Base-by-base conservation (phyloP, 148 eudicot species). In the Silene conica region DNA sequence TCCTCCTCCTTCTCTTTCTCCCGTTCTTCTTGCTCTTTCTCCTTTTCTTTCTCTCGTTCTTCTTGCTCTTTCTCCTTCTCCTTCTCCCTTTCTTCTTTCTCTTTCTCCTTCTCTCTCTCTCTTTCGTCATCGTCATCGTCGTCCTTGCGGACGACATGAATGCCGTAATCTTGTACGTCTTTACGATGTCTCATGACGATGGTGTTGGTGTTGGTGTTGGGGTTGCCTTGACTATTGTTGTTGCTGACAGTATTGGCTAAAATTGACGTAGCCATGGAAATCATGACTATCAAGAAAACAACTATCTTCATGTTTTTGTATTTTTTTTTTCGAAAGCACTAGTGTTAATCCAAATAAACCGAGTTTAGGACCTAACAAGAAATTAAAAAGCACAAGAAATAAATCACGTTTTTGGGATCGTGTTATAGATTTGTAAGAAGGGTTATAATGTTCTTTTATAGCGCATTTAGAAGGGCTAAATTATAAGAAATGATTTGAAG, bases 261-360 rank as follows among this genome's bases (percentile, higher is more conserved):
- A 62, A 46, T 56, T 7, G 28, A 48, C 0, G 58, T 62, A 23
- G 69, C 34, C 76, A 62, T 21, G 14, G 62, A 61, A 18, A 62
- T 8, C 68, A 73, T 25, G 58, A 59, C 76, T 46, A 73, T 25
- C 10, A 67, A 15, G 22, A 43, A 46, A 52, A 73, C 59, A 61
- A 73, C 14, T 56, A 73, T 62, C 22, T 25, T 73, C 76, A 25
- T 52, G 60, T 69, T 50, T 69, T 62, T 62, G n/a, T n/a, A n/a
- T n/a, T n/a, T n/a, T n/a, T n/a, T n/a, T n/a, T n/a, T n/a, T n/a
- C n/a, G n/a, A n/a, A n/a, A n/a, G n/a, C n/a, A n/a, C n/a, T n/a
- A n/a, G n/a, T n/a, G n/a, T n/a, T n/a, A n/a, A n/a, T n/a, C n/a
- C n/a, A n/a, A n/a, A n/a, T n/a, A n/a, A n/a, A n/a, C n/a, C n/a